Percentiles rank a stretch among this genome's conserved stretches.
Evolutionary conservation across 352 stramenopile species (phyloP).

Genomic region (Phytophthora idaei): DNA sequence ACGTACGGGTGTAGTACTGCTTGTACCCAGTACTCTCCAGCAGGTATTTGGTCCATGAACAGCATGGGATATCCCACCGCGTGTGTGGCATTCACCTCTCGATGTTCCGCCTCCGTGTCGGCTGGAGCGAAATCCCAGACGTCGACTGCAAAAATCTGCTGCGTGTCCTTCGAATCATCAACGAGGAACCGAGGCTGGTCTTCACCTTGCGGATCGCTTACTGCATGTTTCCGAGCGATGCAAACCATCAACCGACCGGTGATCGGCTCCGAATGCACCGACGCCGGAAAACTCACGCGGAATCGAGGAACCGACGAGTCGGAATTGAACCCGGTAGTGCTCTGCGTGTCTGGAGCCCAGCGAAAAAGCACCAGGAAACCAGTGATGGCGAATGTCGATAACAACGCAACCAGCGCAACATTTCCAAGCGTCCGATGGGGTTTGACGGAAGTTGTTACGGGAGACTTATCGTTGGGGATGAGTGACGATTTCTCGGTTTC

Average conservation of each 20-base stretch:
- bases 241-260: slow-evolving; percentile 67
- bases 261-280: slow-evolving; percentile 32
- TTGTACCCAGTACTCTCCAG: slow-evolving; percentile 69
- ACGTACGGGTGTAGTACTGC: slow-evolving; percentile 67
- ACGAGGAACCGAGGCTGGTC: slow-evolving; percentile 66
- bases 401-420: slow-evolving; percentile 6
- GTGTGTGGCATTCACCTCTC: slow-evolving; percentile 51
- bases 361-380: slow-evolving; percentile 17
- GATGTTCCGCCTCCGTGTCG: slow-evolving; percentile 31
- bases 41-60: slow-evolving; percentile 47
- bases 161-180: slow-evolving; percentile 48
- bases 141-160: slow-evolving; percentile 69
- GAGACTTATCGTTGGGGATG: slow-evolving; percentile 13
- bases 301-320: slow-evolving; percentile 37
- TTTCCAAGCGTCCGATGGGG: slow-evolving; percentile 12
- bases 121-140: slow-evolving; percentile 53
- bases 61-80: slow-evolving; percentile 54
- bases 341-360: not conserved
- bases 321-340: slow-evolving; percentile 4
- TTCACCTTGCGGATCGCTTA: slow-evolving; percentile 49
- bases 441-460: slow-evolving; percentile 3
- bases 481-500: slow-evolving; percentile 22
- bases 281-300: slow-evolving; percentile 43
- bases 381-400: slow-evolving; percentile 10
- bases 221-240: slow-evolving; percentile 52